Conservation (phyloP, 2,329 filamentous ascomycete genomes). For the Aspergillus jensenii region DNA sequence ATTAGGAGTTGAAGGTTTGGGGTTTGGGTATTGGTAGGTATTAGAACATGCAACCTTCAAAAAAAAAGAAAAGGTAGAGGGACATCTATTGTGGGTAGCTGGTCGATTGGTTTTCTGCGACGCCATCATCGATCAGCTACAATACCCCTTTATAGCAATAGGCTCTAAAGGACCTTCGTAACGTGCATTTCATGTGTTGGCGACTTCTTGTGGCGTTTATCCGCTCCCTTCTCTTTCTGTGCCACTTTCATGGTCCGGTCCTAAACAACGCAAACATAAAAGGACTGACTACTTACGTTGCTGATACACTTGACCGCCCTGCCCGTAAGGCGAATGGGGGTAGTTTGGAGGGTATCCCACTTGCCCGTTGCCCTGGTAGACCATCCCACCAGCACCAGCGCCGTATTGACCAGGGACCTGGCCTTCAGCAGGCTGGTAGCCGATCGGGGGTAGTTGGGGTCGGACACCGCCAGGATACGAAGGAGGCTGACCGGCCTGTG, state of each 20-base stretch:
- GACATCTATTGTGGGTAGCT: conserved; percentile 38
- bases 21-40: conserved; percentile 35
- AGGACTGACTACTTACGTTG: conserved; percentile 46
- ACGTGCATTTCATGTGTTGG: conserved; percentile 9
- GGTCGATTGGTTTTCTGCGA: conserved; percentile 37
- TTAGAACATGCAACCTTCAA: conserved; percentile 29
- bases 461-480: conserved; percentile 53
- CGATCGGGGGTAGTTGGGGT: conserved; percentile 72
- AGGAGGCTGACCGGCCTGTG: conserved; percentile 41
- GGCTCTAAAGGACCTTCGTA: conserved; percentile 18
- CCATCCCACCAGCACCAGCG: conserved; percentile 52
- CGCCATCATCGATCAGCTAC: conserved; percentile 33
- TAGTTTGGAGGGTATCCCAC: conserved; percentile 50
- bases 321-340: conserved; percentile 51
- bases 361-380: conserved; percentile 51
- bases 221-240: conserved; percentile 3
- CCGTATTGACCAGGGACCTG: conserved; percentile 64
- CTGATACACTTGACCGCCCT: conserved; percentile 52
- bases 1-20: conserved; percentile 21
- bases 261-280: conserved; percentile 22
- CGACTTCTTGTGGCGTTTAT: conserved; percentile 3
- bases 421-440: conserved; percentile 62
- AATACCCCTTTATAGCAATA: conserved; percentile 19
- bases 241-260: conserved; percentile 18
- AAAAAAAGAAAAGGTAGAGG: conserved; percentile 19